Conservation (phyloP, 345 rosid genomes). For the Orychophragmus violaceus region DNA sequence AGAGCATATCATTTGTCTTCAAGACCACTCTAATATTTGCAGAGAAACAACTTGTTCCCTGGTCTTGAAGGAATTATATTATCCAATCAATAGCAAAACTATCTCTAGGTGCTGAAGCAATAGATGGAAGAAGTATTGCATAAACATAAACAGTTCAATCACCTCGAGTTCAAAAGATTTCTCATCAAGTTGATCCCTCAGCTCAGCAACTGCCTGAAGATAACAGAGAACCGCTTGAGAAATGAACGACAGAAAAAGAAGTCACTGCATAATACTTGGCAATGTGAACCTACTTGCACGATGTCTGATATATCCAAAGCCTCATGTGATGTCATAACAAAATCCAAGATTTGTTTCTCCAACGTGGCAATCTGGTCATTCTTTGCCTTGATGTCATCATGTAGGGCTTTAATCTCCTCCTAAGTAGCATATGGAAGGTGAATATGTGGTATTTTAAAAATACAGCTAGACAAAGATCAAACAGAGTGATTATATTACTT, state of each 20-base stretch:
- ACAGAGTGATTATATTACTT: slow-evolving; percentile 34
- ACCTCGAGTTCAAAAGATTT: too few relatives aligned
- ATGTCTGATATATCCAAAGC: slow-evolving; percentile 55
- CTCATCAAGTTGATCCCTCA: slow-evolving; percentile 74
- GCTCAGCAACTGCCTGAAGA: slow-evolving; percentile 65
- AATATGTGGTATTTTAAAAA: background rate
- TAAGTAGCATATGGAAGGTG: slow-evolving; percentile 30
- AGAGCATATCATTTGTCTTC: background rate
- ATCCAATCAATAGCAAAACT: background rate
- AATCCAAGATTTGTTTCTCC: slow-evolving; percentile 73
- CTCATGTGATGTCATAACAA: slow-evolving; percentile 46
- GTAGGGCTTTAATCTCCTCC: slow-evolving; percentile 65
- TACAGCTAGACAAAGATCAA: slow-evolving; percentile 12
- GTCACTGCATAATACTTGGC: background rate
- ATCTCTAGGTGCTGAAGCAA: background rate
- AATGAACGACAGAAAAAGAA: slow-evolving; percentile 2
- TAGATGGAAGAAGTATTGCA: background rate
- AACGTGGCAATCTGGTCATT: slow-evolving; percentile 67
- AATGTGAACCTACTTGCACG: slow-evolving; percentile 50
- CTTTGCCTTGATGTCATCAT: slow-evolving; percentile 65
- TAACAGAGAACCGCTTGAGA: slow-evolving; percentile 23
- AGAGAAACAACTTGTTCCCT: background rate
- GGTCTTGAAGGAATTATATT: background rate
- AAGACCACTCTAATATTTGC: background rate
- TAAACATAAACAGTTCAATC: slow-evolving; percentile 10